Percentiles rank a stretch among this genome's conserved stretches.
Conservation (phyloP, 305 asterid species). For the Fraxinus ornus region DNA sequence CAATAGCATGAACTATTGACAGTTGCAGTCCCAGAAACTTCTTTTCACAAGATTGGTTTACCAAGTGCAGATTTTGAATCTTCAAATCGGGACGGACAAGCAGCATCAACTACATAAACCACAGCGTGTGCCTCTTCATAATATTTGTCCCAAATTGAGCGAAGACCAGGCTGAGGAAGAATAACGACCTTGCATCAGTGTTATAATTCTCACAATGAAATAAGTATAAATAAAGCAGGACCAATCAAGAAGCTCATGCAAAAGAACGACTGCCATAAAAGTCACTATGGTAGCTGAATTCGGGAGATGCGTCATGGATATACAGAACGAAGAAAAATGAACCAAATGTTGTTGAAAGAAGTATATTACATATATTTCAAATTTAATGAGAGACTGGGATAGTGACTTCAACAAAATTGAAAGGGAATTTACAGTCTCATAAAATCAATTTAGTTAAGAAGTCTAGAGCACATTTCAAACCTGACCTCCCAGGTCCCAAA, state of each 20-base stretch:
- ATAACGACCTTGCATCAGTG: neutral
- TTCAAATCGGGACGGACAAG: conserved; percentile 89
- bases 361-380: too few relatives aligned
- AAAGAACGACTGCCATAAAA: too few relatives aligned
- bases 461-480: conserved; percentile 44
- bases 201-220: neutral
- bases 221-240: neutral
- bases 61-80: conserved; percentile 97
- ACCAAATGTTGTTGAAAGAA: too few relatives aligned
- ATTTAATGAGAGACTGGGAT: too few relatives aligned
- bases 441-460: too few relatives aligned
- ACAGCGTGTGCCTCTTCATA: conserved; percentile 96
- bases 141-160: conserved; percentile 95
- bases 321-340: too few relatives aligned
- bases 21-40: too few relatives aligned
- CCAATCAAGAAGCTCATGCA: too few relatives aligned
- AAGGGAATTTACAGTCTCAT: too few relatives aligned
- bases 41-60: conserved; percentile 18
- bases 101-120: conserved; percentile 78
- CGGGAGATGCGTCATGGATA: too few relatives aligned
- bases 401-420: too few relatives aligned
- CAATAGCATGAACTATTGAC: neutral
- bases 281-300: too few relatives aligned
- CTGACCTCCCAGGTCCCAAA: conserved; percentile 99
- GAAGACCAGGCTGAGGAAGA: conserved; percentile 65